phyloP scores from a whole-genome alignment of 2,329 filamentous ascomycete genomes.

The Rutstroemia sp. region DNA sequence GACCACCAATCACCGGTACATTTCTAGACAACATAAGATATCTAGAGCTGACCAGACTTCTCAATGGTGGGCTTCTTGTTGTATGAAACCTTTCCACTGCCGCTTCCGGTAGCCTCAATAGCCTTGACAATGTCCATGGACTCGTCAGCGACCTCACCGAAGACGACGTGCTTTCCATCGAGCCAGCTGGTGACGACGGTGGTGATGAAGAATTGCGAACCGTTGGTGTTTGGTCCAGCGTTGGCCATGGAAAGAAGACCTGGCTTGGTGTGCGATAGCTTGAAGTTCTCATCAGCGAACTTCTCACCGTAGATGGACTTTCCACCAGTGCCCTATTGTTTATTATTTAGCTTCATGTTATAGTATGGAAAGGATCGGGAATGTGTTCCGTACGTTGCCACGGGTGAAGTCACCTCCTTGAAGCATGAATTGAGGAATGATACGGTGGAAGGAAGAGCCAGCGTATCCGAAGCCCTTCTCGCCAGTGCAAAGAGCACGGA shows the following conservation, averaged over 20 bases:
- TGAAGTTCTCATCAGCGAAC: slow-evolving; percentile 92
- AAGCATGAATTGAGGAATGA: slow-evolving; percentile 91
- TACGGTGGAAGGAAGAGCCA: slow-evolving; percentile 81
- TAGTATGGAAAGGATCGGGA: slow-evolving; percentile 12
- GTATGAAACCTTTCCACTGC: slow-evolving; percentile 49
- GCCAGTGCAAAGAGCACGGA: slow-evolving; percentile 81
- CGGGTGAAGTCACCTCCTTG: slow-evolving; percentile 95
- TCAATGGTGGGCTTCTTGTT: slow-evolving; percentile 51
- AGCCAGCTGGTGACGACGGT: slow-evolving; percentile 92
- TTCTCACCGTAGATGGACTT: slow-evolving; percentile 94
- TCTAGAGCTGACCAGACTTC: slow-evolving; percentile 37
- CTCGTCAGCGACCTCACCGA: slow-evolving; percentile 57
- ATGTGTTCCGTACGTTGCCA: slow-evolving; percentile 61
- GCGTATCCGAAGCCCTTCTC: slow-evolving; percentile 79
- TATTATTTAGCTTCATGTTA: slow-evolving; percentile 50
- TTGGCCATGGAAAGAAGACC: slow-evolving; percentile 93
- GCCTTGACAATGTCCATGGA: slow-evolving; percentile 48
- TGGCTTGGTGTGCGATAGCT: slow-evolving; percentile 61
- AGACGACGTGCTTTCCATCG: slow-evolving; percentile 93
- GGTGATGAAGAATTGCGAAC: slow-evolving; percentile 97
- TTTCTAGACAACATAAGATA: slow-evolving; percentile 31
- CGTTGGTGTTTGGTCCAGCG: slow-evolving; percentile 94
- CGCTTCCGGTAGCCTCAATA: slow-evolving; percentile 52
- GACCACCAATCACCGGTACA: slow-evolving; percentile 10
- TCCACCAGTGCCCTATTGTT: slow-evolving; percentile 66